Evolutionary conservation across 2,329 filamentous ascomycete genomes (phyloP).

Genomic region (Cladosporium sp.): DNA sequence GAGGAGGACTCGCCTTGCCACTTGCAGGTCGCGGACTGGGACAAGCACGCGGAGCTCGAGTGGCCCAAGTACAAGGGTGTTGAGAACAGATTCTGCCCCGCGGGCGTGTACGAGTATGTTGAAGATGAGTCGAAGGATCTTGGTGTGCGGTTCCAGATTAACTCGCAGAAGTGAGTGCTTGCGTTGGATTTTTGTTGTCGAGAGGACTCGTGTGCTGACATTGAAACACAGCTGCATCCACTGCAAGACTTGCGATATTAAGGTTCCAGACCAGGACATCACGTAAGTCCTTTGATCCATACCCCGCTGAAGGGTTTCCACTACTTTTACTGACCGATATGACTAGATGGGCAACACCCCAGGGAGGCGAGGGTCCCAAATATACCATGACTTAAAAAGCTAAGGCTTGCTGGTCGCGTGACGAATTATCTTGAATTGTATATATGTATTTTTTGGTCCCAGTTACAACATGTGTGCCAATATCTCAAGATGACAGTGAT

Average conservation of each 20-base stretch:
- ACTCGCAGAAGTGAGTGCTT: slow-evolving; percentile 75
- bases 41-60: slow-evolving; percentile 77
- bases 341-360: slow-evolving; percentile 72
- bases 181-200: neutral
- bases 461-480: neutral
- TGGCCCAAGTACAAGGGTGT: slow-evolving; percentile 88
- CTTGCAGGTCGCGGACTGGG: slow-evolving; percentile 92
- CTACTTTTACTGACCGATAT: no score
- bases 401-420: neutral
- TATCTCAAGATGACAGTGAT: no score
- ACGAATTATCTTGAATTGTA: neutral
- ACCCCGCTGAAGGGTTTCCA: no score
- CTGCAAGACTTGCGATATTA: slow-evolving; percentile 99
- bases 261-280: slow-evolving; percentile 94
- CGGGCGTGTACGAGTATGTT: slow-evolving; percentile 96
- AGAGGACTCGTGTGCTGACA: slow-evolving; percentile 30
- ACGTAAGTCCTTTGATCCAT: no score
- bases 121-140: slow-evolving; percentile 84
- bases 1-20: slow-evolving; percentile 98
- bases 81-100: slow-evolving; percentile 95
- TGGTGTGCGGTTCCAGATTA: slow-evolving; percentile 96
- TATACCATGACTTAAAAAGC: slow-evolving; percentile 57
- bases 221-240: slow-evolving; percentile 72
- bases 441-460: neutral
- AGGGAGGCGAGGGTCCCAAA: slow-evolving; percentile 74